phyloP scores from a whole-genome alignment of 352 stramenopile species.

The Phytopythium helicoides region DNA sequence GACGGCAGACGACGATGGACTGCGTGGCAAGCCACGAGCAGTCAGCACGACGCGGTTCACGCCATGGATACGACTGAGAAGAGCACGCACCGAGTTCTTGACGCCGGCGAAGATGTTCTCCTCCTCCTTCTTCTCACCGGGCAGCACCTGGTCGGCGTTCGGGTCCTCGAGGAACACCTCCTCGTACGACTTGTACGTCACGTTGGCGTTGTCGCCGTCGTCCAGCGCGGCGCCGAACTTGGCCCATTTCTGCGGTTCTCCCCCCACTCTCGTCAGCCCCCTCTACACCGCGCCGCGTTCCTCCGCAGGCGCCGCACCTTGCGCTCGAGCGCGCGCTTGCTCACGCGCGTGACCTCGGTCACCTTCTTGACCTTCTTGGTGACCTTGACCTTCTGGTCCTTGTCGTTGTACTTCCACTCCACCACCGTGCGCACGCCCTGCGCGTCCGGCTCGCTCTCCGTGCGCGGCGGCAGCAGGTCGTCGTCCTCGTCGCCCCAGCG shows the following conservation, averaged over 20 bases:
- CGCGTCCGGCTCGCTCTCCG: conserved; percentile 78
- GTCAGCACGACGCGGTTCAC: background rate
- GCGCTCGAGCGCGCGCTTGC: conserved; percentile 81
- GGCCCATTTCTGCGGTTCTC: conserved; percentile 43
- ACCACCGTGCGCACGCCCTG: conserved; percentile 84
- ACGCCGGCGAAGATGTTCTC: conserved; percentile 86
- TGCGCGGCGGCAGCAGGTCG: conserved; percentile 75
- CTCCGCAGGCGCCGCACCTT: conserved; percentile 28
- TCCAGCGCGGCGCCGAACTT: conserved; percentile 83
- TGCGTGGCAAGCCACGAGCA: background rate
- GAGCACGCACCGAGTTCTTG: conserved; percentile 60
- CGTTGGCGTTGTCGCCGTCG: conserved; percentile 75
- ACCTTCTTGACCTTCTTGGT: conserved; percentile 90
- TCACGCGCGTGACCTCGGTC: conserved; percentile 76
- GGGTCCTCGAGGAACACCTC: conserved; percentile 80
- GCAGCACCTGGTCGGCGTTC: conserved; percentile 84
- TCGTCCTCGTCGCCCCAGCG: conserved; percentile 79
- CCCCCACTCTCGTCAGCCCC: background rate
- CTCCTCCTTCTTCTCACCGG: conserved; percentile 87
- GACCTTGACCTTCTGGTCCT: conserved; percentile 89
- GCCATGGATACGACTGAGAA: background rate
- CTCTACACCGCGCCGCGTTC: no score
- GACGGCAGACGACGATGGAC: conserved; percentile 87
- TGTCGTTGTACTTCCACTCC: conserved; percentile 90
- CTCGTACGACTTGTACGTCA: conserved; percentile 86